phyloP scores from a whole-genome alignment of 176 grass and related monocot species.

The Musa troglodytarum region DNA sequence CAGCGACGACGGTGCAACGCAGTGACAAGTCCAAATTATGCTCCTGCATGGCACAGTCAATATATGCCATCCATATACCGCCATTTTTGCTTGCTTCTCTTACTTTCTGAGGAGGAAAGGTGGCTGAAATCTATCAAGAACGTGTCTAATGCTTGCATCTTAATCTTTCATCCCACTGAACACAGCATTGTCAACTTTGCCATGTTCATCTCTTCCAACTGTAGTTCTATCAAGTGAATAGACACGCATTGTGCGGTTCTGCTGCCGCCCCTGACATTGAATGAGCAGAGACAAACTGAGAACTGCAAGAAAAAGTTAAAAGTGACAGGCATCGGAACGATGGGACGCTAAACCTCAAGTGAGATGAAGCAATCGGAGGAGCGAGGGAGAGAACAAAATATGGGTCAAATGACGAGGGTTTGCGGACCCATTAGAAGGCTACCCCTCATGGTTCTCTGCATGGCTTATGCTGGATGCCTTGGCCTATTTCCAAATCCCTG shows the following conservation, averaged over 20 bases:
- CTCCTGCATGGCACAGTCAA: no score
- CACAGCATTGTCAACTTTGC: no score
- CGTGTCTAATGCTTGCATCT: no score
- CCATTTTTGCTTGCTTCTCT: no score
- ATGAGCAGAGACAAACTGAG: background rate
- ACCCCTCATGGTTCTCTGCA: background rate
- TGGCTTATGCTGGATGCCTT: background rate
- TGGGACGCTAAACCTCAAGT: background rate
- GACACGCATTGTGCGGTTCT: background rate
- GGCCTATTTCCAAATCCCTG: background rate
- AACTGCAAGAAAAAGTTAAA: background rate
- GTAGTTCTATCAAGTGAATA: no score
- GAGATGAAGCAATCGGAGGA: background rate
- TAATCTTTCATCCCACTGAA: no score
- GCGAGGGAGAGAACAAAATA: background rate
- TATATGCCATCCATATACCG: no score
- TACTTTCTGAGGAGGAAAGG: no score
- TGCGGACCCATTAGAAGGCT: background rate
- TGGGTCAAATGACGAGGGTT: constrained; percentile 7
- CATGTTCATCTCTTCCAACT: no score
- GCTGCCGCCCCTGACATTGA: background rate
- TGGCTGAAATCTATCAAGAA: no score
- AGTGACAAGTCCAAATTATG: no score
- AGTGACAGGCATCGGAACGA: background rate
- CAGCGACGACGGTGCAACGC: no score